phyloP scores from a whole-genome alignment of 352 stramenopile genomes.

The Pythium rhizo-oryzae region DNA sequence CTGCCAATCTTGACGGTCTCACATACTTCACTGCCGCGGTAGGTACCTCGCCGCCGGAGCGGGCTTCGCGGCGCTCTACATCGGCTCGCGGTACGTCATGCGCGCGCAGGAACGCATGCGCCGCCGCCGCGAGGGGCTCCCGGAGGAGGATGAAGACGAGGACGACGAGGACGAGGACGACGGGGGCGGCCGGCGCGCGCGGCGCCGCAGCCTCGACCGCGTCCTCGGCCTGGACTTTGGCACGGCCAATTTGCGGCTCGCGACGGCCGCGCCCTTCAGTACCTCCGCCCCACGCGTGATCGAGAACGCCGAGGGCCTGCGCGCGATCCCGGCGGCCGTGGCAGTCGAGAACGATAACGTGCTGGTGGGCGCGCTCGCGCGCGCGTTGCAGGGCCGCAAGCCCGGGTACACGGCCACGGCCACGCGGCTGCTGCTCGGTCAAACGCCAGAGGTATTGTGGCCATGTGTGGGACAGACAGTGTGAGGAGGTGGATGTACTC shows the following conservation, averaged over 20 bases:
- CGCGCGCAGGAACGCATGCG: slow-evolving; percentile 63
- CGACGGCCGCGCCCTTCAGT: slow-evolving; percentile 37
- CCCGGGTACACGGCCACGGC: slow-evolving; percentile 54
- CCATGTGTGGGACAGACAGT: not conserved
- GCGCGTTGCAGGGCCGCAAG: slow-evolving; percentile 55
- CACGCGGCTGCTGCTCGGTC: slow-evolving; percentile 50
- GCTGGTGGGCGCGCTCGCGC: slow-evolving; percentile 53
- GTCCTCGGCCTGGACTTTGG: slow-evolving; percentile 65
- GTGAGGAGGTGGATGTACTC: not conserved
- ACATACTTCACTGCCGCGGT: not conserved
- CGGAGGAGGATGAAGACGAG: slow-evolving; percentile 36
- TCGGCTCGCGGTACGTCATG: slow-evolving; percentile 61
- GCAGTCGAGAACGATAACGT: slow-evolving; percentile 62
- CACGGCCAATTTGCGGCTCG: slow-evolving; percentile 53
- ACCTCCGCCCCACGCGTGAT: slow-evolving; percentile 39
- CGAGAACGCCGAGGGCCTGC: slow-evolving; percentile 57
- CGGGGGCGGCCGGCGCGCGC: not conserved
- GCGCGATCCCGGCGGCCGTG: slow-evolving; percentile 56
- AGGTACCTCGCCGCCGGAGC: slow-evolving; percentile 41
- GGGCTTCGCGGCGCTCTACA: slow-evolving; percentile 48
- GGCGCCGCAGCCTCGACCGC: slow-evolving; percentile 29
- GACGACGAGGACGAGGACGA: slow-evolving; percentile 17
- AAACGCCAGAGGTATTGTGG: slow-evolving; percentile 18
- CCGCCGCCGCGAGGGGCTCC: slow-evolving; percentile 42
- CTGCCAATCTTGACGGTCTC: not conserved